Percentiles rank a stretch among this genome's conserved stretches.
phyloP scores from a whole-genome alignment of 2,329 filamentous ascomycete species.

The Dactylellina haptotyla region DNA sequence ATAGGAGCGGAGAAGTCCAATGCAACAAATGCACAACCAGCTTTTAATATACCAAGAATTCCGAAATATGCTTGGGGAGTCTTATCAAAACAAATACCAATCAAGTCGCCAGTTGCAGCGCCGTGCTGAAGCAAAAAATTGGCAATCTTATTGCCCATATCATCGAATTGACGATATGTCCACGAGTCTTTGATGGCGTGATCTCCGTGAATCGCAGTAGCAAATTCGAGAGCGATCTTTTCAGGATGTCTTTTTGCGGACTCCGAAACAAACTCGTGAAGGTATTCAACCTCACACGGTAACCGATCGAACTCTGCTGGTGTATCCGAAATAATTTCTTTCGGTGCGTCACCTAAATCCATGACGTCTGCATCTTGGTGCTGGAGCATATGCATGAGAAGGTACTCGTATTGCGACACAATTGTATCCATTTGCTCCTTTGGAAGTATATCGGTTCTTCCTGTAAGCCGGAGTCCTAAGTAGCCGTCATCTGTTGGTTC shows the following conservation, averaged over 20 bases:
- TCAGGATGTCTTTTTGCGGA: constrained; percentile 69
- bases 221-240: constrained; percentile 79
- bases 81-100: constrained; percentile 85
- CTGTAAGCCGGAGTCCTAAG: constrained; percentile 74
- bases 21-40: constrained; percentile 82
- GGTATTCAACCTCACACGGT: constrained; percentile 68
- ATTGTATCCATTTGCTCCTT: constrained; percentile 73
- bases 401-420: constrained; percentile 75
- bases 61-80: constrained; percentile 84
- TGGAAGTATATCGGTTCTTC: constrained; percentile 73
- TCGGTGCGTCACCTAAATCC: constrained; percentile 60
- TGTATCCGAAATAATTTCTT: constrained; percentile 71
- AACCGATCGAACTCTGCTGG: constrained; percentile 71
- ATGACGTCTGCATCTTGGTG: constrained; percentile 63
- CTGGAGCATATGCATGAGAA: constrained; percentile 70
- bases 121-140: constrained; percentile 66
- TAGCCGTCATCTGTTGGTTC: constrained; percentile 67
- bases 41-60: constrained; percentile 83
- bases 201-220: constrained; percentile 67
- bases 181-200: constrained; percentile 68
- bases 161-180: constrained; percentile 78
- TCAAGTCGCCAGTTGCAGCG: constrained; percentile 69
- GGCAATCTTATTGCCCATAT: constrained; percentile 77
- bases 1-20: constrained; percentile 78
- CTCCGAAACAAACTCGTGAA: constrained; percentile 82